These are phyloP conservation scores for Botryotinia globosa DNA, from an alignment of 2,329 filamentous ascomycete genomes.

Conservation along the genomic window DNA sequence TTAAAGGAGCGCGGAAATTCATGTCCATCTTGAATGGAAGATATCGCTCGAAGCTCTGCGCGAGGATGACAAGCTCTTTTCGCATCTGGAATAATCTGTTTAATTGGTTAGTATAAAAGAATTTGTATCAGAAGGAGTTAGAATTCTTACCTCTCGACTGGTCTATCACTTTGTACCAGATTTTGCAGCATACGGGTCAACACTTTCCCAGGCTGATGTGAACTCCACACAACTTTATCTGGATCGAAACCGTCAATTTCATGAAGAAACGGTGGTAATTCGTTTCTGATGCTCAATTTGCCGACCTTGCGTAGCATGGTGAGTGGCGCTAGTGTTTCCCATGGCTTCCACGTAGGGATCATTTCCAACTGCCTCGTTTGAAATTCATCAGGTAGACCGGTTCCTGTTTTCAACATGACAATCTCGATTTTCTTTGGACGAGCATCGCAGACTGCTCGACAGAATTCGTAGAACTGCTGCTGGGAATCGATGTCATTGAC, in stretches of 20 bases:
- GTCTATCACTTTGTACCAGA: neutral
- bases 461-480: neutral
- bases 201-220: neutral
- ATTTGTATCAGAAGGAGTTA: neutral
- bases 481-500: neutral
- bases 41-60: constrained; percentile 1
- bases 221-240: neutral
- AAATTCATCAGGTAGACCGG: neutral
- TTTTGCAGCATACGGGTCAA: neutral
- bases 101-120: neutral
- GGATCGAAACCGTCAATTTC: neutral
- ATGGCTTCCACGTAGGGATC: neutral
- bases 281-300: neutral
- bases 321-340: neutral
- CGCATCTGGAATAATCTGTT: neutral
- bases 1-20: neutral
- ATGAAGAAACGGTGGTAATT: neutral
- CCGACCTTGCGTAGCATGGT: constrained; percentile 9
- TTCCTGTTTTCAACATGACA: neutral
- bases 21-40: neutral
- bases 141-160: neutral
- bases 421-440: neutral
- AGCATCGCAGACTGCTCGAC: neutral
- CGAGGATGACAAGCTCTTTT: neutral
- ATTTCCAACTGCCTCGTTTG: neutral